Evolutionary conservation across 1,139 yeast genomes (phyloP).

Genomic region (Waltiozyma sp.): DNA sequence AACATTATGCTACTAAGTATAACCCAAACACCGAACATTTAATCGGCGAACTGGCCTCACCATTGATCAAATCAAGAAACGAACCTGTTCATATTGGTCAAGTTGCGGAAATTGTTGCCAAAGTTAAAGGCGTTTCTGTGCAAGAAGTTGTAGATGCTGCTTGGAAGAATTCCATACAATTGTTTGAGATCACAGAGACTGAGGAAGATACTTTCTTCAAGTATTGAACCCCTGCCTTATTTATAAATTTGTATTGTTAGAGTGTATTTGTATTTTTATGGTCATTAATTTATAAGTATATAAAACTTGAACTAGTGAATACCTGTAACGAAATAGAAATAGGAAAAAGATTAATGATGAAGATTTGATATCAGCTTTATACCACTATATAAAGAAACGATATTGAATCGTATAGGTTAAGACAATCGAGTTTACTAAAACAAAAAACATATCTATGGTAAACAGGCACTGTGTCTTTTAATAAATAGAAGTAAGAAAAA

Average conservation of each 20-base stretch:
- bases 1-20: constrained; percentile 30
- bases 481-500: background rate
- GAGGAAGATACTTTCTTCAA: constrained; percentile 1
- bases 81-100: constrained; percentile 83
- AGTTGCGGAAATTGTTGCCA: constrained; percentile 70
- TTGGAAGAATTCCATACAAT: constrained; percentile 48
- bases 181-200: constrained; percentile 33
- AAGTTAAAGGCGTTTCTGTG: constrained; percentile 38
- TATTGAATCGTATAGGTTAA: background rate
- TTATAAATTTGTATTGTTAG: no score
- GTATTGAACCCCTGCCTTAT: no score
- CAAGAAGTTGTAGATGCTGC: constrained; percentile 47
- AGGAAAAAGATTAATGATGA: no score
- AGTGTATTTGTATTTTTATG: no score
- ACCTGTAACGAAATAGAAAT: no score
- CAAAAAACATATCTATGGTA: background rate
- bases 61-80: constrained; percentile 73
- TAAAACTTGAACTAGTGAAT: no score
- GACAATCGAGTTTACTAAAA: background rate
- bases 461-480: background rate
- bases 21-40: constrained; percentile 12
- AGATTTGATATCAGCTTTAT: constrained; percentile 2
- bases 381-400: constrained; percentile 1
- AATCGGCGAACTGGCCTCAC: constrained; percentile 29
- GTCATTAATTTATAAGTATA: no score